Conservation (phyloP, 2,329 filamentous ascomycete species). For the Aspergillus novoparasiticus region DNA sequence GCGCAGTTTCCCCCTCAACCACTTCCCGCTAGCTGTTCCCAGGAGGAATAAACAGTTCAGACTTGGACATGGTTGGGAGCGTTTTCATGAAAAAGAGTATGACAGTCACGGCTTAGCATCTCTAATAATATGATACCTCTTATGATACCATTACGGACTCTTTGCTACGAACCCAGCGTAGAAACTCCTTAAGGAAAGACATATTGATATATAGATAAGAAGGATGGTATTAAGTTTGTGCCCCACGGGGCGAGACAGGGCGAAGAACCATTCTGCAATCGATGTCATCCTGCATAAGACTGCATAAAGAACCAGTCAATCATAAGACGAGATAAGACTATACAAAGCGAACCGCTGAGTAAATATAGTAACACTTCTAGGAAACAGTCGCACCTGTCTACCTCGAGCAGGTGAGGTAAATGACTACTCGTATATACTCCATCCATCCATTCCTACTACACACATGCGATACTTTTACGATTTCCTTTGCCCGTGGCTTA, state of each 20-base stretch:
- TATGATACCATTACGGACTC: slow-evolving; percentile 3
- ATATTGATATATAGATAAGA: not conserved
- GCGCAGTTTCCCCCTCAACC: not conserved
- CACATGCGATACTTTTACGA: not conserved
- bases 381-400: not conserved
- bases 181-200: not conserved
- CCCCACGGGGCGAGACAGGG: not conserved
- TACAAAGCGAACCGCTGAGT: not conserved
- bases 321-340: not conserved
- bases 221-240: not conserved
- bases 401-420: not conserved
- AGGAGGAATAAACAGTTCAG: slow-evolving; percentile 1
- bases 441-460: not conserved
- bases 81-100: slow-evolving; percentile 12
- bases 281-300: slow-evolving; percentile 14
- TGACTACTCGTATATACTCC: not conserved
- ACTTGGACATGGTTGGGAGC: not conserved
- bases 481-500: not conserved
- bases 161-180: not conserved
- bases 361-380: not conserved
- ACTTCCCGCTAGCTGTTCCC: not conserved
- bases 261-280: not conserved
- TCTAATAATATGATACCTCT: slow-evolving; percentile 17
- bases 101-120: slow-evolving; percentile 11
- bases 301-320: not conserved